Evolutionary conservation across 2,329 filamentous ascomycete species (phyloP), one percentile per base, ranked within the genome.

Genomic region (Lojkania enalia): DNA sequence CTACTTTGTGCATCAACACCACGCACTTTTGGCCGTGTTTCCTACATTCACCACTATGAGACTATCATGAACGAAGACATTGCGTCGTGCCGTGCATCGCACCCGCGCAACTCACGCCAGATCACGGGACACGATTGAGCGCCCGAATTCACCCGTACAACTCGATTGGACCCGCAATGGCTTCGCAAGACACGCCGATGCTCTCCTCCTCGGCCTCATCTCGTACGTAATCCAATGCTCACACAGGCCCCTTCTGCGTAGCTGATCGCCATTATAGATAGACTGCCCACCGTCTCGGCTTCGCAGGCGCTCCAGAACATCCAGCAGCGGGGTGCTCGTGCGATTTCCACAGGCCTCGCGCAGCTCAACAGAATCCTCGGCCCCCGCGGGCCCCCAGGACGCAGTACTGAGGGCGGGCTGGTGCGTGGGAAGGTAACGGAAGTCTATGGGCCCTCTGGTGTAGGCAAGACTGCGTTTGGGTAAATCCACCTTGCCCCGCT

Each of bases 391-490:
- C 48, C 45, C 14, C 57, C 58, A 16, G 57, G 61, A 47, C 58
- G 59, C 20, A 32, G 49, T 41, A 45, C 53, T 23, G 35, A 52
- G 30, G 58, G 60, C 42, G 90, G 90, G 3, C 75, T 95, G 36
- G 79, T 79, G 48, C 82, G 84, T 44, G 89, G 90, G 12, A 87
- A 90, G 66, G 78, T 96, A 31, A 88, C 87, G 3, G 92, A 97
- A 69, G 74, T 96, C 38, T 95, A 88, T 80, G 92, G 92, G 0
- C 90, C 91, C 9, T 86, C 89, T 6, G 91, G 90, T 1, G 82
- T 82, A 19, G 92, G 91, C 20, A 96, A 95, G 76, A 95, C 90
- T 3, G 78, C 86, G 11, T 74, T 96, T 57, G 87, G 85, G 87
- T 92, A 76, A 72, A 82, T 72, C 36, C 46, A 43, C 50, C 39